These are phyloP conservation scores for Rubia tinctorum DNA, from an alignment of 305 asterid genomes.

Conservation along the genomic window DNA sequence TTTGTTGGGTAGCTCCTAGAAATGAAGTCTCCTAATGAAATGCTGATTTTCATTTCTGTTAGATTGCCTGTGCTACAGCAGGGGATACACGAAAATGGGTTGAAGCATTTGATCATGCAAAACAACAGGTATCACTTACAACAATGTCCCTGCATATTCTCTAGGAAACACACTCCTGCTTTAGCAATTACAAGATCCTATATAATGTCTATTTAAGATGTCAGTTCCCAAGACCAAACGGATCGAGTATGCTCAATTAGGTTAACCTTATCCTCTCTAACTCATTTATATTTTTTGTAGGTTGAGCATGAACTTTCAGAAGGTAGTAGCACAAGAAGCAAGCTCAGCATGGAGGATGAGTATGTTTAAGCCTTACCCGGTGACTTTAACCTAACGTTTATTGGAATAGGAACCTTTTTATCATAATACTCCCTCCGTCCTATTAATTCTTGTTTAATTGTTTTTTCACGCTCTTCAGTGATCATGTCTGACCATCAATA, in stretches of 20 bases:
- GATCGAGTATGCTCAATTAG: not conserved
- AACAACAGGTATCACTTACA: conserved; percentile 65
- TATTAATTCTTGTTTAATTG: too few relatives aligned
- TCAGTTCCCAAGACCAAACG: not conserved
- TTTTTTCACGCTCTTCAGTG: too few relatives aligned
- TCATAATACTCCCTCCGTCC: not conserved
- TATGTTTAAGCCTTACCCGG: conserved; percentile 35
- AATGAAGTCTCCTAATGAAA: conserved; percentile 20
- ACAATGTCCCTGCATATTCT: not conserved
- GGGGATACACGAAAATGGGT: conserved; percentile 88
- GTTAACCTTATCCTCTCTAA: conserved; percentile 25
- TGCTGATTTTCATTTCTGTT: conserved; percentile 38
- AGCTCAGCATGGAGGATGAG: conserved; percentile 73
- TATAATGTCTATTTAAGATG: not conserved
- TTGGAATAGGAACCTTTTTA: not conserved
- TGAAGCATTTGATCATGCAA: conserved; percentile 98
- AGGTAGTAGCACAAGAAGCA: conserved; percentile 60
- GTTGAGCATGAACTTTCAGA: conserved; percentile 68
- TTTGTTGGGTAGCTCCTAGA: not conserved
- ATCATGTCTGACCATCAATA: too few relatives aligned
- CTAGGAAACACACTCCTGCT: not conserved
- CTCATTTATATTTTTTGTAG: conserved; percentile 35
- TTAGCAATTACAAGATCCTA: not conserved
- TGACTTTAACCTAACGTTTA: not conserved
- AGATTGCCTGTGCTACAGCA: conserved; percentile 95